phyloP scores from a whole-genome alignment of 2,329 filamentous ascomycete species.

The Teratosphaeria viscida region DNA sequence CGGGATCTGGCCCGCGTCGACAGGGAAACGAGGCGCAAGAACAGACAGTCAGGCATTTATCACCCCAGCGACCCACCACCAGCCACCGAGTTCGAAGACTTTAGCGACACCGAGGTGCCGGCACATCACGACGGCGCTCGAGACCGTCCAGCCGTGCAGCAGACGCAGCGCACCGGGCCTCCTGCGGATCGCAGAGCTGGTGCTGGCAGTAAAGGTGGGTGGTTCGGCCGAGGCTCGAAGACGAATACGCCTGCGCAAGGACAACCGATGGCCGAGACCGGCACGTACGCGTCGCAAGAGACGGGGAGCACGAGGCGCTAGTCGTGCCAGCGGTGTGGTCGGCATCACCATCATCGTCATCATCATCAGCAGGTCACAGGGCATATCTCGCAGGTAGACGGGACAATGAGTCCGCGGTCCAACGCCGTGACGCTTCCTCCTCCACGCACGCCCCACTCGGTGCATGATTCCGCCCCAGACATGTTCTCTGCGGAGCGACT shows the following conservation, averaged over 20 bases:
- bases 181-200: background rate
- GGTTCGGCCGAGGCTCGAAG: background rate
- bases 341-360: background rate
- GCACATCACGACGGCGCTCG: background rate
- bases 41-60: constrained; percentile 23
- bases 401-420: background rate
- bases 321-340: background rate
- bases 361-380: background rate
- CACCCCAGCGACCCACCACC: constrained; percentile 28
- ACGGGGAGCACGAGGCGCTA: constrained; percentile 2
- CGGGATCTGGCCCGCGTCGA: constrained; percentile 16
- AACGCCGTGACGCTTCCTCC: background rate
- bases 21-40: constrained; percentile 23
- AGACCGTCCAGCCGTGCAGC: background rate
- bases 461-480: background rate
- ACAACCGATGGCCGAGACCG: background rate
- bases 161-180: background rate
- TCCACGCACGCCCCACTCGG: background rate
- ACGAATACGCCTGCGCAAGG: constrained; percentile 1
- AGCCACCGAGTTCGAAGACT: constrained; percentile 38
- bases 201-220: background rate
- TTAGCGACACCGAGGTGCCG: constrained; percentile 27
- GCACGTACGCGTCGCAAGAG: background rate
- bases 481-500: background rate
- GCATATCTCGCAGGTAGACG: background rate